A percentile compares a stretch with the other conserved stretches of the same genome.
These are phyloP conservation scores for Herpetomonas samuelpessoai DNA, from an alignment of 208 protist species.

Conservation along the genomic window DNA sequence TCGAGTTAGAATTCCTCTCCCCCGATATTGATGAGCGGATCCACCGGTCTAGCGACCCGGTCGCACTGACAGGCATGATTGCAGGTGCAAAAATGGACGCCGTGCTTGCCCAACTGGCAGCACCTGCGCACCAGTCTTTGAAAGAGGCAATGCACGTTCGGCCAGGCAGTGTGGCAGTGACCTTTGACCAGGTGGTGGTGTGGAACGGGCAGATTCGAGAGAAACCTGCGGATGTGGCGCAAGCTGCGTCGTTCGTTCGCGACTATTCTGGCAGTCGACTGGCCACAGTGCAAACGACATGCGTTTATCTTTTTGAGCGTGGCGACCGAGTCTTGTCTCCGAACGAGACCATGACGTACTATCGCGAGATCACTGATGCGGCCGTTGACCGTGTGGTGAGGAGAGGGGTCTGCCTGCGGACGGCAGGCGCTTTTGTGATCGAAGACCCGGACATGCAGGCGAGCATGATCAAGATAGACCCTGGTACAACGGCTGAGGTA, in stretches of 20 bases:
- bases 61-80: conserved; percentile 46
- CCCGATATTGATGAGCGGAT: conserved; percentile 87
- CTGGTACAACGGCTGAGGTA: conserved; percentile 46
- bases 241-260: conserved; percentile 46
- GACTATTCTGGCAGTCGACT: conserved; percentile 63
- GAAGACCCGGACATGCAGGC: conserved; percentile 70
- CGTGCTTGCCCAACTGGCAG: conserved; percentile 11
- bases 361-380: conserved; percentile 37
- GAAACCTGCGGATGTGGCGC: conserved; percentile 54
- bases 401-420: conserved; percentile 40
- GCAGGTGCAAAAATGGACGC: conserved; percentile 37
- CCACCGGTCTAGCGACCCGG: conserved; percentile 43
- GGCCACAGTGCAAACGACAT: conserved; percentile 66
- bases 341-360: conserved; percentile 66
- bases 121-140: conserved; percentile 7
- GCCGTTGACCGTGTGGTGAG: conserved; percentile 50
- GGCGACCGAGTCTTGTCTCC: conserved; percentile 19
- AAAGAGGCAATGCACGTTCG: conserved; percentile 6
- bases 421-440: conserved; percentile 73
- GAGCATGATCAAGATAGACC: conserved; percentile 40
- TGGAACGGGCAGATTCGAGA: conserved; percentile 77
- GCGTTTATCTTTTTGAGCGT: conserved; percentile 33
- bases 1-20: conserved; percentile 46
- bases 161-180: conserved; percentile 46
- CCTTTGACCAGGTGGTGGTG: conserved; percentile 86